Evolutionary conservation across 768 basidiomycete species (phyloP).

Genomic region (Lyophyllum atratum): DNA sequence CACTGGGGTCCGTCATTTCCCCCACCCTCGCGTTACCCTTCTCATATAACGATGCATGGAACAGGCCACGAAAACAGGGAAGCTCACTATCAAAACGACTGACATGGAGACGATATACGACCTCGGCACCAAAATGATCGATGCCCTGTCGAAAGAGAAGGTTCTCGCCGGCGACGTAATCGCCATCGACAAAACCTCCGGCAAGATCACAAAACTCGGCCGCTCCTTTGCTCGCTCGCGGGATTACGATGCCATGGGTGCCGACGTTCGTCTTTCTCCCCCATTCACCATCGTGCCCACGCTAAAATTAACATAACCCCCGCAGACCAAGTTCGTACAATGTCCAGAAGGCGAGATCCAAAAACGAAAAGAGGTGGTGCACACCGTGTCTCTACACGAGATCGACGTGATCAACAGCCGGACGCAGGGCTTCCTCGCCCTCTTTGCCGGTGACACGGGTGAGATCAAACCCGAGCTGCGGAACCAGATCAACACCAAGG

Average conservation of each 20-base stretch:
- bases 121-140: slow-evolving; percentile 98
- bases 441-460: slow-evolving; percentile 95
- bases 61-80: slow-evolving; percentile 96
- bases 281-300: slow-evolving; percentile 2
- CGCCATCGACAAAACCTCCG: slow-evolving; percentile 95
- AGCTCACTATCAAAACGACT: slow-evolving; percentile 95
- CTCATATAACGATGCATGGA: slow-evolving; percentile 1
- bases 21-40: neutral
- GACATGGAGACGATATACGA: slow-evolving; percentile 99
- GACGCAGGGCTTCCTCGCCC: slow-evolving; percentile 96
- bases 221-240: slow-evolving; percentile 95
- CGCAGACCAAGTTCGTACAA: slow-evolving; percentile 95
- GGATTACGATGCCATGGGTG: slow-evolving; percentile 99
- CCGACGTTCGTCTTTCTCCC: slow-evolving; percentile 71
- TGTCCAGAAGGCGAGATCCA: slow-evolving; percentile 98
- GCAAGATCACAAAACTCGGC: slow-evolving; percentile 95
- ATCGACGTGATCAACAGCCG: slow-evolving; percentile 99
- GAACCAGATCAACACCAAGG: slow-evolving; percentile 95
- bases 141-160: slow-evolving; percentile 95
- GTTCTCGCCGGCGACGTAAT: slow-evolving; percentile 94
- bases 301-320: slow-evolving; percentile 4
- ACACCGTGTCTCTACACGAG: slow-evolving; percentile 97
- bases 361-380: slow-evolving; percentile 95
- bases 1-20: slow-evolving; percentile 70
- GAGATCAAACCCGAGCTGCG: slow-evolving; percentile 98